phyloP scores from a whole-genome alignment of 768 basidiomycete species.

The Lentinula sp. region DNA sequence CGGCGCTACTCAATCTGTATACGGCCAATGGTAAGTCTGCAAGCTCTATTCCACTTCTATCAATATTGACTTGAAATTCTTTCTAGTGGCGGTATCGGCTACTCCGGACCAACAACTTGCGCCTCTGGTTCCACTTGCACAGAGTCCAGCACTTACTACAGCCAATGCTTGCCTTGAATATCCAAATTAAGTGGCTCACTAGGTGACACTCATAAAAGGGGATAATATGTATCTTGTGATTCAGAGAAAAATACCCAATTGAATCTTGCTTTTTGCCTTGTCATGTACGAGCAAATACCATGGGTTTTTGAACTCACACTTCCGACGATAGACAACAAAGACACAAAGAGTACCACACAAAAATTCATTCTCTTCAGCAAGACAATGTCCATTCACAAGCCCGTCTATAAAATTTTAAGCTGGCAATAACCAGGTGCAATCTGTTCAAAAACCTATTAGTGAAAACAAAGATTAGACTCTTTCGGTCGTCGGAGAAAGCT shows the following conservation, averaged over 20 bases:
- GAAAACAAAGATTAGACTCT: conserved; percentile 50
- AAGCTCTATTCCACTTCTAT: background rate
- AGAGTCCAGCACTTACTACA: background rate
- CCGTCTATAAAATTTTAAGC: background rate
- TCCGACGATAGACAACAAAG: too few relatives aligned
- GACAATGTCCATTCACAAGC: too few relatives aligned
- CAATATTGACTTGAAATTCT: background rate
- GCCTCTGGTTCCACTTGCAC: conserved; percentile 4
- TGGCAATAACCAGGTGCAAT: background rate
- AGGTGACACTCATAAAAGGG: too few relatives aligned
- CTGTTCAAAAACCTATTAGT: background rate
- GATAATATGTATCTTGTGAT: too few relatives aligned
- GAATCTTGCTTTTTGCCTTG: too few relatives aligned
- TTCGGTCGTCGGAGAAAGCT: conserved; percentile 74
- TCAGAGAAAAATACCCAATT: too few relatives aligned
- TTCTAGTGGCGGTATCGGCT: conserved; percentile 6
- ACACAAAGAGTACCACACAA: too few relatives aligned
- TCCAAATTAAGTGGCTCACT: too few relatives aligned
- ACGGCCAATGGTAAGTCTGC: conserved; percentile 27
- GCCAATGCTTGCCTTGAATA: conserved; percentile 5
- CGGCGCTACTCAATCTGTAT: conserved; percentile 26
- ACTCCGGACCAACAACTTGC: conserved; percentile 6
- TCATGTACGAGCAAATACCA: too few relatives aligned
- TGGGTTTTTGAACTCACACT: too few relatives aligned
- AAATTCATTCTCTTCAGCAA: too few relatives aligned